Evolutionary conservation across 176 grass and related monocot species (phyloP), one percentile per base, ranked within the genome.

Genomic region (Dactylis glomerata): DNA sequence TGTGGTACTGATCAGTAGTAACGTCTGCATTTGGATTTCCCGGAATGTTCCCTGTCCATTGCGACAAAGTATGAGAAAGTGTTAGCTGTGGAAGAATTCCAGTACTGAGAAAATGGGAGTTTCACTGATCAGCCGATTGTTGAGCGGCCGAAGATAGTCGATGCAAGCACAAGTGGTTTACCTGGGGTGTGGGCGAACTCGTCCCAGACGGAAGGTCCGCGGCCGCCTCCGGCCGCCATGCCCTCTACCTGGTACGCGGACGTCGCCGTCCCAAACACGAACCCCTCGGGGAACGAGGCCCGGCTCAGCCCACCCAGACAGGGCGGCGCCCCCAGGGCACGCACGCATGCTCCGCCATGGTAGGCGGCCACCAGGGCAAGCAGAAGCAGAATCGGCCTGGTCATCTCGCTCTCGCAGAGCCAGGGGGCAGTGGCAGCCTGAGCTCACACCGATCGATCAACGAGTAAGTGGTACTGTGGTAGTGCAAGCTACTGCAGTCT

Each of bases 171-270:
- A 54, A 24, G 3, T 11, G 58, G 58, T 23, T 26, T 41, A 87
- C 91, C 88, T 28, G 88, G 76, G 5, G 51, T 93, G 38, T 93
- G 82, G 55, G 90, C 91, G 40, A 90, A 87, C 30, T 81, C 78
- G 68, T 90, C 88, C 91, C 91, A 93, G 47, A 93, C 84, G 76
- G 30, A 82, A 3, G 88, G 88, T 1, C 91, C 91, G 52, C 88
- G 85, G 56, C 91, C 91, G 63, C 22, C 77, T 38, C 82, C 37
- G 2, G 72, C 2, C 14, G 91, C 85, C 52, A 84, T 84, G 76
- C 91, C 91, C 77, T 93, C 91, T 8, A 93, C 91, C 80, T 90
- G 91, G 82, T 61, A 93, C 77, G 91, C 91, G n/a, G 88, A 93
- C 37, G 91, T 65, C 13, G 85, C 91, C 42, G 88, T 85, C 72